Base-by-base conservation (phyloP, 768 basidiomycete species). In the Boletus coccyginus region DNA sequence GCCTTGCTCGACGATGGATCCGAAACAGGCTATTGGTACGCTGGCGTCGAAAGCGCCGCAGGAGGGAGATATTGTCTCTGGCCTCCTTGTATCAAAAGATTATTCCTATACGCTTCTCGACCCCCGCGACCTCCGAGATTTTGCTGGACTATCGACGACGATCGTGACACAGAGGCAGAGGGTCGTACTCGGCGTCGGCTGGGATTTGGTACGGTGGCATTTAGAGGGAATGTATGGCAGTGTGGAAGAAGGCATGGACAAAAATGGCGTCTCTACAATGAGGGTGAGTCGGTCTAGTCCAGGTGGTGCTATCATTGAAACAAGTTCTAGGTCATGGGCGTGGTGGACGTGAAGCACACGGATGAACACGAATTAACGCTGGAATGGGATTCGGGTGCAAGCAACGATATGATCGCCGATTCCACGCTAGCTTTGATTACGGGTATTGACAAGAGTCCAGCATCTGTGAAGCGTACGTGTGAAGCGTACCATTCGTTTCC, bases 321-420 rank as follows among this genome's bases (percentile, higher is more conserved):
- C 21, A 13, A 31, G n/a, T 19, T 21, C 17, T 60, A 94, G 95
- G 85, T 98, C 35, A 97, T 98, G 96, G 85, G 90, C 31, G 87
- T 88, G 16, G 76, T 98, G 14, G 90, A 94, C 72, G 84, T 94
- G 57, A 95, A 94, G 66, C 80, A 82, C 27, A 87, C 84, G 3
- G 75, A 76, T 38, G 86, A 90, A 62, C 87, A 90, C 54, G 92
- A 95, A 67, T 72, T 96, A 45, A 91, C 83, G 39, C 75, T 99
- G 14, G 94, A 97, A 71, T 99, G 97, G 97, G 89, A 92, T 52
- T 94, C 95, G 1, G 93, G 88, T 62, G 88, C 92, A 14, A 95
- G 92, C 67, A 98, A 92, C 64, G 97, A 99, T 70, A 98, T 98
- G 95, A 91, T 99, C 46, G 97, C 97, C 8, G 97, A 99, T 71